These are phyloP conservation scores for Daedaleopsis sinensis DNA, from an alignment of 768 basidiomycete species.

Conservation along the genomic window DNA sequence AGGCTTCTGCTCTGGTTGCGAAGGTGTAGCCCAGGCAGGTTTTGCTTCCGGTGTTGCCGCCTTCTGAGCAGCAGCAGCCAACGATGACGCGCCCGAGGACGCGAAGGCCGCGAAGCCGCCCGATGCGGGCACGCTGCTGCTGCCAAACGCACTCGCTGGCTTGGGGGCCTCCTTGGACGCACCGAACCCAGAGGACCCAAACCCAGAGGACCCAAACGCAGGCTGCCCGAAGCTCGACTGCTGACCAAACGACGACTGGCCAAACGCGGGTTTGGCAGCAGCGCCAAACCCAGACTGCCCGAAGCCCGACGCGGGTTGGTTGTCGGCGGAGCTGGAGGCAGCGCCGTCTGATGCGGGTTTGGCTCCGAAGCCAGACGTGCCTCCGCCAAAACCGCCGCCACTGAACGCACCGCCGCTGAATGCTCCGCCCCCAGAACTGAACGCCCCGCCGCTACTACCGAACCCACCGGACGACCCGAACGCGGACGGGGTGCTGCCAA, in stretches of 20 bases:
- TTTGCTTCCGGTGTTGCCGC: neutral
- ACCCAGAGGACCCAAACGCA: neutral
- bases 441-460: neutral
- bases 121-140: no score
- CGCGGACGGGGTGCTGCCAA: conserved; percentile 24
- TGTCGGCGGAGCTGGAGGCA: neutral
- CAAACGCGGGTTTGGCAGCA: conserved; percentile 27
- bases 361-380: conserved; percentile 5
- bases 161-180: no score
- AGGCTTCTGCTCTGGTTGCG: no score
- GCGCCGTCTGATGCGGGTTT: neutral
- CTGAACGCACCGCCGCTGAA: conserved; percentile 3
- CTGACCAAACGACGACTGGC: conserved; percentile 4
- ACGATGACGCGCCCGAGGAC: no score
- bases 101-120: no score
- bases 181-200: no score
- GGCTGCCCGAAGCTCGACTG: conserved; percentile 2
- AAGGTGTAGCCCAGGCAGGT: neutral
- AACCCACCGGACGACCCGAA: conserved; percentile 12
- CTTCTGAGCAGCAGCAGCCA: no score
- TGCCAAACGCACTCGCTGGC: no score
- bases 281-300: conserved; percentile 23
- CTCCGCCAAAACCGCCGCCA: conserved; percentile 5
- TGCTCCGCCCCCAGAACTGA: neutral
- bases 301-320: conserved; percentile 7